Base-by-base conservation (phyloP, 805 yeast genomes). In the baker's yeast (Saccharomyces cerevisiae) region DNA sequence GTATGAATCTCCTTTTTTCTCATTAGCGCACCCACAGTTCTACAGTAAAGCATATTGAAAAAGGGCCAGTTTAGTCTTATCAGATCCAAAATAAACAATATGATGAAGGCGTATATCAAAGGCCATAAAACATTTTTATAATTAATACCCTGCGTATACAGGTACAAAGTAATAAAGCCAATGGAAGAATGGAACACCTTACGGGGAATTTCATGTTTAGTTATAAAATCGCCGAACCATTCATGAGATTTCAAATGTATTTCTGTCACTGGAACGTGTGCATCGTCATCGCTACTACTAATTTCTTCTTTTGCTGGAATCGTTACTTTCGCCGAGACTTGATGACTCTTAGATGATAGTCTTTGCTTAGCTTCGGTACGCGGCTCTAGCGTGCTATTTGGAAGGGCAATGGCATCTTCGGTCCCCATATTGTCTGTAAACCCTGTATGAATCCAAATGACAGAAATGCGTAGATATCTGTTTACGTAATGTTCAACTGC, bases 201-300 rank as follows among this genome's bases (percentile, higher is more conserved):
- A 64, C 99, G 80, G 4, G 96, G 95, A 17, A 94, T 74, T 70
- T 94, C 99, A 66, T 94, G 90, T 64, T 86, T 86, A 41, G 84
- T 80, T 51, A 85, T 71, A 62, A 85, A 83, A 47, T 72, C 75
- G 14, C 77, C 76, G 63, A 78, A 77, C 60, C 74, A 62, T 51
- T 70, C 72, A 54, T 76, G 80, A 0, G 77, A 72, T 24, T 71
- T 70, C 47, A 75, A 58, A 50, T 63, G 69, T 17, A 70, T 69
- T 48, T 64, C 67, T 1, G 66, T 61, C 13, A 68, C 58, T 8
- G 72, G 70, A 10, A 69, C 55, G 54, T 69, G 71, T 9, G 61
- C 53, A 52, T 65, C 66, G 46, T 61, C 61, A 41, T 55, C 59
- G 41, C 47, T 46, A 22, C 48, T 46, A 27, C 48, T 17, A 24